Evolutionary conservation across 78 protist genomes (phyloP).

Genomic region (Dictyostelium discoideum): dicty_2.7 NC_007089.4:582501-583000

Average conservation of each 20-base stretch:
- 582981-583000: no score
- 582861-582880: background rate
- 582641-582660: conserved; percentile 1
- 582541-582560: conserved; percentile 2
- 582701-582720: conserved; percentile 42
- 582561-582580: conserved; percentile 42
- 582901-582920: background rate
- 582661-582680: conserved; percentile 41
- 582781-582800: conserved; percentile 8
- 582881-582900: background rate
- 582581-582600: conserved; percentile 61
- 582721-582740: background rate
- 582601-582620: conserved; percentile 44
- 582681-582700: conserved; percentile 53
- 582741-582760: conserved; percentile 39
- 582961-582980: background rate
- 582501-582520: conserved; percentile 4
- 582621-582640: conserved; percentile 6
- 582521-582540: conserved; percentile 12
- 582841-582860: background rate
- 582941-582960: background rate
- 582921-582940: background rate
- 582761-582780: background rate
- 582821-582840: background rate
- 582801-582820: conserved; percentile 16